These are phyloP conservation scores for Phaeoacremonium minimum DNA, from an alignment of 2,329 filamentous ascomycete genomes.

Conservation along the genomic window DNA sequence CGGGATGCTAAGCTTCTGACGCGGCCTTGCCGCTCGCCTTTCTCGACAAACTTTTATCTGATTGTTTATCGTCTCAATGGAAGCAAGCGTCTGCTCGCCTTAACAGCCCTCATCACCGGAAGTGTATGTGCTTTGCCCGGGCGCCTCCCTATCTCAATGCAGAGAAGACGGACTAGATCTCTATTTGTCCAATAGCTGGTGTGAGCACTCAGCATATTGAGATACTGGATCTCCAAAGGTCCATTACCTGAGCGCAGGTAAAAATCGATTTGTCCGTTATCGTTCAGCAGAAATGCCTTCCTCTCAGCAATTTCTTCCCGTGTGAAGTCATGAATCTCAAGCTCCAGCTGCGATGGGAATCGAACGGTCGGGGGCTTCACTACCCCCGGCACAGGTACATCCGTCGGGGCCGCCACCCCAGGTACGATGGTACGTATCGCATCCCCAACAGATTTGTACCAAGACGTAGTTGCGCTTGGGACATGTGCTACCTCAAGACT, in stretches of 20 bases:
- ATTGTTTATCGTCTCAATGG: no score
- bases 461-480: constrained; percentile 64
- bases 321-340: constrained; percentile 93
- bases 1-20: no score
- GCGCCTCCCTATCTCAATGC: constrained; percentile 77
- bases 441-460: constrained; percentile 61
- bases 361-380: constrained; percentile 36
- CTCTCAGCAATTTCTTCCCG: constrained; percentile 89
- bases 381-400: constrained; percentile 19
- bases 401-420: constrained; percentile 31
- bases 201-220: constrained; percentile 95
- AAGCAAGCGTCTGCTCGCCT: constrained; percentile 37
- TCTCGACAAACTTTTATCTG: no score
- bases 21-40: no score
- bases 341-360: constrained; percentile 68
- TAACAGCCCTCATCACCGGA: constrained; percentile 54
- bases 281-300: constrained; percentile 82
- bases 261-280: constrained; percentile 94
- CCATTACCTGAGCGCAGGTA: constrained; percentile 80
- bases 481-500: constrained; percentile 75
- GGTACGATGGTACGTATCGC: constrained; percentile 60
- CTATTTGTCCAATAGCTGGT: constrained; percentile 86
- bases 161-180: constrained; percentile 88
- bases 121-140: constrained; percentile 60
- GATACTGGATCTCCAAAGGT: constrained; percentile 87